Base-by-base conservation (phyloP, 1,139 yeast species). In the Geotrichum reessii region DNA sequence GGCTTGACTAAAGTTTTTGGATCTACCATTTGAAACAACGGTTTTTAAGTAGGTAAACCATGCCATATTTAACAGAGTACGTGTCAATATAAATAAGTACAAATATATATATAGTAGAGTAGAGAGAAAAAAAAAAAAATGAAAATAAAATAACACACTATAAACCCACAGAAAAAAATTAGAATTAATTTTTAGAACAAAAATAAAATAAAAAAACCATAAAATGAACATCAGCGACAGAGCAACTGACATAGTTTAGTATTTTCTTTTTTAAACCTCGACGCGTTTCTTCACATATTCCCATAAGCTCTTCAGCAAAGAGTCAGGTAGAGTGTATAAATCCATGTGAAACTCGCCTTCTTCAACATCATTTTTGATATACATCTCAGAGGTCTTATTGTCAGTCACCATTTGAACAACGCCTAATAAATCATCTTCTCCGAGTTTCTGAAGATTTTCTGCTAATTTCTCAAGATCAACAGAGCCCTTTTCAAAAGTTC, bases 331-430 rank as follows among this genome's bases (percentile, higher is more conserved):
- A 50, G 98, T 92, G 73, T 85, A 92, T 67, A 93, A 80, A 74
- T 93, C 99, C 88, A 93, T 90, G 61, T 96, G 92, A 73, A 93
- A 93, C 76, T 93, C 99, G 55, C 99, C 99, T 68, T 90, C 95
- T 64, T 92, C 98, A 56, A 89, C 92, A 71, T 93, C 97, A 74
- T 93, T 93, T 72, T 92, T 91, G 69, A 93, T 88, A 74, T 88
- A 91, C 97, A 93, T 93, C 60, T 93, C 98, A 53, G 89, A 85
- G 19, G 98, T 91, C 73, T 90, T 85, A 75, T 93, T 93, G 73
- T 93, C 98, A 57, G 96, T 91, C 46, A 93, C 95, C 97, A 93
- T 92, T 74, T 93, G 98, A 57, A 93, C 98, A 56, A 93, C 95
- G 46, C 92, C 95, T 60, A 93, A 83, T 67, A 93, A 79, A 72